phyloP scores from a whole-genome alignment of 345 rosid species.

The Draba incana region DNA sequence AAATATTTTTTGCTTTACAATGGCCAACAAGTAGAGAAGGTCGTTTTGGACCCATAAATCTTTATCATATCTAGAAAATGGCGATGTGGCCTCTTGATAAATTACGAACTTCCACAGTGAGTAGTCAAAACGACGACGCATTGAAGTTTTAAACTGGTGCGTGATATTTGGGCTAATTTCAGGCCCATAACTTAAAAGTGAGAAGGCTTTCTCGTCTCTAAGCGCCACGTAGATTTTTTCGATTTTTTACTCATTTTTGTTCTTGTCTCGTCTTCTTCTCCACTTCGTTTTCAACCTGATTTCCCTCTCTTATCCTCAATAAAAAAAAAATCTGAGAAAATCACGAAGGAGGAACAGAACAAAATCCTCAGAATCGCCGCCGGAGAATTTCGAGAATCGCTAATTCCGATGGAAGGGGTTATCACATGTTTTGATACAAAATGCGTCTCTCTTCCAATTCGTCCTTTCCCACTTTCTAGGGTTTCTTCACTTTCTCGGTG shows the following conservation, averaged over 20 bases:
- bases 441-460: slow-evolving; percentile 52
- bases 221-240: slow-evolving; percentile 21
- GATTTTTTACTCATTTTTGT: not conserved
- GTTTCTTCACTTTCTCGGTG: slow-evolving; percentile 41
- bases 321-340: slow-evolving; percentile 28
- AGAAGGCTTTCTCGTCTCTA: not conserved
- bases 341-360: slow-evolving; percentile 1
- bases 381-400: slow-evolving; percentile 32
- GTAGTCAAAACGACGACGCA: not conserved
- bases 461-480: slow-evolving; percentile 41
- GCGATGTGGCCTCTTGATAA: not conserved
- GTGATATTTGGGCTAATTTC: slow-evolving; percentile 30
- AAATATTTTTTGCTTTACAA: slow-evolving; percentile 15
- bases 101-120: no score
- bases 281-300: slow-evolving; percentile 44
- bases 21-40: slow-evolving; percentile 29
- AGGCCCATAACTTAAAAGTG: not conserved
- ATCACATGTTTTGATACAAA: slow-evolving; percentile 48
- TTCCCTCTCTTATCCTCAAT: slow-evolving; percentile 45
- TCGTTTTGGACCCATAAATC: slow-evolving; percentile 10
- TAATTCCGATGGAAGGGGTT: slow-evolving; percentile 43
- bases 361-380: slow-evolving; percentile 38
- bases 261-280: slow-evolving; percentile 28
- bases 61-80: not conserved
- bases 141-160: not conserved